Evolutionary conservation across 2,329 filamentous ascomycete species (phyloP), one percentile per base, ranked within the genome.

Genomic region (Pseudocercospora ulei): DNA sequence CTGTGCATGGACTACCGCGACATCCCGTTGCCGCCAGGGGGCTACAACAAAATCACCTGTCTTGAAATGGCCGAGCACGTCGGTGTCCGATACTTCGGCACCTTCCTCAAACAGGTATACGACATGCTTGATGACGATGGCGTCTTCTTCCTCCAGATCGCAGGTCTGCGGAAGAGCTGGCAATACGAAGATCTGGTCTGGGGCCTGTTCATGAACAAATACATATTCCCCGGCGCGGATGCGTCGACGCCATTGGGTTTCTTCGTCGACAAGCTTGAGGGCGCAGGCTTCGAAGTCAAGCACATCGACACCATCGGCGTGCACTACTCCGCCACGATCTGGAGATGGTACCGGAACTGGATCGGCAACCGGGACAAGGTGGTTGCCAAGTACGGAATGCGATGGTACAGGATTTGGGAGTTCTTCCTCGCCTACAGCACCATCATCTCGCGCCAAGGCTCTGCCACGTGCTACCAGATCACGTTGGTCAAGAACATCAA

Each of bases 191-290:
- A 96, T 67, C 75, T 95, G 35, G 82, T 88, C 63, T 96, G 90
- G 90, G 90, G 90, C 62, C 74, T 96, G 30, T 96, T 95, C 75
- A 93, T 96, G 86, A 96, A 96, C 79, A 95, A 94, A 71, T 94
- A 96, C 66, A 73, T 96, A 63, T 96, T 96, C 75, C 90, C 87
- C 20, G 90, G 90, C 61, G 90, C 90, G 35, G 90, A 96, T 61
- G 90, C 90, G 36, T 93, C 84, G 27, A 93, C 86, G 42, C 90
- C 90, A 35, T 77, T 98, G 33, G 85, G 84, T 53, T 90, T 80
- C 65, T 84, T 90, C 56, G 71, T 93, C 54, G 77, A 85, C 63
- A 78, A 77, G 59, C 75, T 95, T 12, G 90, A 98, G 69, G 78
- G 74, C 41, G 80, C 82, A 48, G 85, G 85, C 23, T 92, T 85